These are phyloP conservation scores for Aspergillus versicolor DNA, from an alignment of 2,329 filamentous ascomycete genomes.

Conservation along the genomic window DNA sequence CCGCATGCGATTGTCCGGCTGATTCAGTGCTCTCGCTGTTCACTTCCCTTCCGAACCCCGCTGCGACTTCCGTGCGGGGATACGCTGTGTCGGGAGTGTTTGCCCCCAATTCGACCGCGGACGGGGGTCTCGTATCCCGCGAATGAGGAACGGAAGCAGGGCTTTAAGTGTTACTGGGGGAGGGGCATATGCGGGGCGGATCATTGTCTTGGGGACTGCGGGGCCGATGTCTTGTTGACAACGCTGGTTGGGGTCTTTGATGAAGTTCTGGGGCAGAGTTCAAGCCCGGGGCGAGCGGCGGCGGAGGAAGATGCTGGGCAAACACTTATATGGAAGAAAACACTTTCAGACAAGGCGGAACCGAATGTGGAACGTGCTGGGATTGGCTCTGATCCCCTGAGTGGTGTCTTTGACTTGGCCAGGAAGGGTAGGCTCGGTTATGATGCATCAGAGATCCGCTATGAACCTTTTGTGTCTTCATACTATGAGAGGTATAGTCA, in stretches of 20 bases:
- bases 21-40: constrained; percentile 76
- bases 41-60: constrained; percentile 64
- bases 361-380: constrained; percentile 38
- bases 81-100: constrained; percentile 71
- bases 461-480: constrained; percentile 29
- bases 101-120: constrained; percentile 66
- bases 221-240: constrained; percentile 70
- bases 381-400: constrained; percentile 38
- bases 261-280: constrained; percentile 18
- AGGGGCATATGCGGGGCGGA: constrained; percentile 60
- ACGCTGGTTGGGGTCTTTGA: constrained; percentile 67
- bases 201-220: constrained; percentile 76
- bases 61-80: constrained; percentile 79
- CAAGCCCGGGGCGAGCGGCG: background rate
- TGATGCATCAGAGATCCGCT: constrained; percentile 55
- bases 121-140: constrained; percentile 76
- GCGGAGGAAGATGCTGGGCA: constrained; percentile 30
- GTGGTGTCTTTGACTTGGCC: constrained; percentile 67
- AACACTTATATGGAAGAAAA: constrained; percentile 8
- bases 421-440: constrained; percentile 60
- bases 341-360: constrained; percentile 44
- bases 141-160: constrained; percentile 63
- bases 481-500: constrained; percentile 42
- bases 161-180: constrained; percentile 68
- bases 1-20: constrained; percentile 66